Evolutionary conservation across 352 stramenopile species (phyloP), one percentile per base, ranked within the genome.

Genomic region (Globisporangium lucens): DNA sequence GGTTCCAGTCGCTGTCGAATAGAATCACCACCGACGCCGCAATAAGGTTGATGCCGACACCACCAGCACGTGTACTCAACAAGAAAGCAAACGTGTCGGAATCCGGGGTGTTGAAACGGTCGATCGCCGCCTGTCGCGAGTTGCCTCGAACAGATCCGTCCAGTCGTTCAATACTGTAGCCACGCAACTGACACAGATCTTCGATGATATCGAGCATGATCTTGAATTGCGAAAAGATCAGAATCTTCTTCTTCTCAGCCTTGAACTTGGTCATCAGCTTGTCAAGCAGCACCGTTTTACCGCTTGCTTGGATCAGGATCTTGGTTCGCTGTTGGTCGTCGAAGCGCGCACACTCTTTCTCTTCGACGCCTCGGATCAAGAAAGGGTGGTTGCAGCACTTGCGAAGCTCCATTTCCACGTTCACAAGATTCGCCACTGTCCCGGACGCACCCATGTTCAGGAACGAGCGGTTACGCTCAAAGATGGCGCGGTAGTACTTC

Each of bases 371-470:
- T 46, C 93, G 85, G 66, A 99, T 97, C 41, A 99, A 84, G 76
- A 99, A 99, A 13, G 98, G 98, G 74, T 99, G 98, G 73, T 99
- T 99, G 80, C 98, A 99, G 79, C 97, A 99, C 80, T 99, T 99
- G 64, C 98, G 87, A 60, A 99, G 82, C 70, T 99, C 97, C 97
- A 99, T 99, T 79, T 99, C 97, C 64, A 99, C 98, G 67, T 99
- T 99, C 78, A 99, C 98, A 29, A 99, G 78, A 70, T 98, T 99
- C 10, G 85, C 94, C 58, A 98, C 95, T 3, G 89, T 98, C 8
- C 97, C 87, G 35, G 97, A 83, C 3, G 83, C 72, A 5, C 85
- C 89, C 78, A 90, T 91, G 67, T 94, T 97, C 53, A 98, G 78
- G 65, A 97, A 98, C 22, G 85, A 84, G 12, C 92, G 86, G 65